Evolutionary conservation across 2,329 filamentous ascomycete species (phyloP).

Genomic region (Nannizzia gypsea): DNA sequence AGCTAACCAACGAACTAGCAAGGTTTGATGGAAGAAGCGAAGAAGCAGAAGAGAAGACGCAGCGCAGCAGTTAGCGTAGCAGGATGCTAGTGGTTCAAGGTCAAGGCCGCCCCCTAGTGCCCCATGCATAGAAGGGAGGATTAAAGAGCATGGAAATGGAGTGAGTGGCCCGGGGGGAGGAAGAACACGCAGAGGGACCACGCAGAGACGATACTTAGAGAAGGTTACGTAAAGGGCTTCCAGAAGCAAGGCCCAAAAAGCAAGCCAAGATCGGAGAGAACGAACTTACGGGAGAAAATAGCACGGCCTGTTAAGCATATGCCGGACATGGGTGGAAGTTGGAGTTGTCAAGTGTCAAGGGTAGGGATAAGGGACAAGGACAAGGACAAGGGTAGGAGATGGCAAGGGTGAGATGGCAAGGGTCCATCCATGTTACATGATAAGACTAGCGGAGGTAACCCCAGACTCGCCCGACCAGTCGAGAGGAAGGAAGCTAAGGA

Average conservation of each 20-base stretch:
- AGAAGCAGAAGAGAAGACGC: not conserved
- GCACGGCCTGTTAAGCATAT: not conserved
- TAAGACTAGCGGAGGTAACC: conserved; percentile 2
- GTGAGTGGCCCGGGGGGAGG: too few species aligned
- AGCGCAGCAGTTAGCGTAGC: not conserved
- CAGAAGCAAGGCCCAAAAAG: not conserved
- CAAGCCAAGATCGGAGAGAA: not conserved
- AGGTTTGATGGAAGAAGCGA: not conserved
- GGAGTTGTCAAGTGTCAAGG: not conserved
- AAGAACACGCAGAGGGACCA: too few species aligned
- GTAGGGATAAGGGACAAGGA: not conserved
- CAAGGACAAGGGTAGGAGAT: too few species aligned
- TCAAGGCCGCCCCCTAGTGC: too few species aligned
- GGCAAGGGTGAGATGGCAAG: too few species aligned
- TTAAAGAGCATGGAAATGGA: too few species aligned
- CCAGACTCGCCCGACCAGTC: too few species aligned
- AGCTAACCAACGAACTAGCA: too few species aligned
- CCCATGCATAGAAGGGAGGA: not conserved
- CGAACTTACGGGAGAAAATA: not conserved
- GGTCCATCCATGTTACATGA: not conserved
- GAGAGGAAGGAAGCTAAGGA: not conserved
- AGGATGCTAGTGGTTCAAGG: too few species aligned
- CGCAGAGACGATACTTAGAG: too few species aligned
- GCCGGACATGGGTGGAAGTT: not conserved
- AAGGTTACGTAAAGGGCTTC: not conserved